Percentiles rank a stretch among this genome's conserved stretches.
Evolutionary conservation across 2,329 filamentous ascomycete species (phyloP).

Genomic region (Aspergillus persii): DNA sequence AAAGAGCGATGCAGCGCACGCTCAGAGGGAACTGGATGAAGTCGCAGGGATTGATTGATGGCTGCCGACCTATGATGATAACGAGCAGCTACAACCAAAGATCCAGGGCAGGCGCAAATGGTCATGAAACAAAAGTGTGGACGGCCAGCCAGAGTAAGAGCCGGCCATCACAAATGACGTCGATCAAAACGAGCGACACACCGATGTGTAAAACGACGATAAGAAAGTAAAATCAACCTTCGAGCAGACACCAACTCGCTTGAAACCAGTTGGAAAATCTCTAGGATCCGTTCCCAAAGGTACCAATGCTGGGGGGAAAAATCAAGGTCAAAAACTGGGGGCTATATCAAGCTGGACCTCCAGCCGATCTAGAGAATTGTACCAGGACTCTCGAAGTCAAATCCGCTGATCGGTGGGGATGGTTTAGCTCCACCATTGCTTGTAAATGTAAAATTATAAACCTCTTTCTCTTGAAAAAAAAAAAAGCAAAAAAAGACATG

Average conservation of each 20-base stretch:
- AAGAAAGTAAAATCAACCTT: background rate
- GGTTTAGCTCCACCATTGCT: conserved; percentile 3
- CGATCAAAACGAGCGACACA: background rate
- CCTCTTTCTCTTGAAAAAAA: conserved; percentile 1
- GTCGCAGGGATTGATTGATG: background rate
- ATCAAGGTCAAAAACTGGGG: background rate
- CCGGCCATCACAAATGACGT: background rate
- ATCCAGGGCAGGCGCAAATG: background rate
- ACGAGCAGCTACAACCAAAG: background rate
- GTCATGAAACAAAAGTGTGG: background rate
- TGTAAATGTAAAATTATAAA: conserved; percentile 2
- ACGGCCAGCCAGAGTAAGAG: background rate
- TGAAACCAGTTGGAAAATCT: background rate
- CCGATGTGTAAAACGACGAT: background rate
- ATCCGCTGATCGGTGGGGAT: background rate
- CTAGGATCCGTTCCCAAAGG: background rate
- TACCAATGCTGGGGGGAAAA: background rate
- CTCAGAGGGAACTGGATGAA: background rate
- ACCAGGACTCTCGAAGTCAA: conserved; percentile 3
- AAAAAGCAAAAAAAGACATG: background rate
- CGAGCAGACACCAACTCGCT: background rate
- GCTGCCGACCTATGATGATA: background rate
- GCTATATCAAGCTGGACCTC: background rate
- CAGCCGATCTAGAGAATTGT: background rate
- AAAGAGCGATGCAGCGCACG: background rate